Evolutionary conservation across 2,329 filamentous ascomycete species (phyloP).

Genomic region (Whalleya microplaca): DNA sequence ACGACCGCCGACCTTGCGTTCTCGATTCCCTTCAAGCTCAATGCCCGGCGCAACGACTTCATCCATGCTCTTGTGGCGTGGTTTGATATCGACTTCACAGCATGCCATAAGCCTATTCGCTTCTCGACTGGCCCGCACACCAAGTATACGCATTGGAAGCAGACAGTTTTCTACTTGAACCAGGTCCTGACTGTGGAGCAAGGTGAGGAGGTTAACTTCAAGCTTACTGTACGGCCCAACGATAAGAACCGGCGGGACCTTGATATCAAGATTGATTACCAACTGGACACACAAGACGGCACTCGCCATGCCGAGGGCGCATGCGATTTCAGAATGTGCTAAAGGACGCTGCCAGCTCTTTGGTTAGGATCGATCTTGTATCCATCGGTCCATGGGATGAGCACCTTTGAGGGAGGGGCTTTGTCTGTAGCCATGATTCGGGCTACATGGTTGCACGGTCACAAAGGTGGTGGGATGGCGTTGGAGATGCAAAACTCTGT

Average conservation of each 20-base stretch:
- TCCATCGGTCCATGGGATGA: background rate
- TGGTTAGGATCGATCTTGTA: background rate
- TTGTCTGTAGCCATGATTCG: background rate
- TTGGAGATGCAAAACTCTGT: constrained; percentile 1
- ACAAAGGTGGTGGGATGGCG: constrained; percentile 3
- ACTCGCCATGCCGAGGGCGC: constrained; percentile 69
- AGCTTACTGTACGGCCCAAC: constrained; percentile 84
- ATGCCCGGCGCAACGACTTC: constrained; percentile 85
- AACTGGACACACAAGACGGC: constrained; percentile 74
- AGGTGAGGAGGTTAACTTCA: constrained; percentile 77
- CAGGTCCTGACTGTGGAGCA: constrained; percentile 91
- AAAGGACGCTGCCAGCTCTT: constrained; percentile 26
- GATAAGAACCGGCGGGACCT: constrained; percentile 93
- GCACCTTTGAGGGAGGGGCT: background rate
- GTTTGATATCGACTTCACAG: constrained; percentile 99
- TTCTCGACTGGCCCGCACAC: constrained; percentile 98
- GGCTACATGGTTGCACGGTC: constrained; percentile 21
- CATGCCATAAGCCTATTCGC: constrained; percentile 95
- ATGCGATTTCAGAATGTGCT: constrained; percentile 82
- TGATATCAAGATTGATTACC: constrained; percentile 86
- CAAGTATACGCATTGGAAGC: constrained; percentile 99
- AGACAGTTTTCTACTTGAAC: constrained; percentile 97
- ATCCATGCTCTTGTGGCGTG: constrained; percentile 95
- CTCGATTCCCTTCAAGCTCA: constrained; percentile 74
- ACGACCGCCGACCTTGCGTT: constrained; percentile 83